Evolutionary conservation across 192 early-diverging fungal genomes (phyloP), one percentile per base, ranked within the genome.

Genomic region (Linnemannia schmuckeri): DNA sequence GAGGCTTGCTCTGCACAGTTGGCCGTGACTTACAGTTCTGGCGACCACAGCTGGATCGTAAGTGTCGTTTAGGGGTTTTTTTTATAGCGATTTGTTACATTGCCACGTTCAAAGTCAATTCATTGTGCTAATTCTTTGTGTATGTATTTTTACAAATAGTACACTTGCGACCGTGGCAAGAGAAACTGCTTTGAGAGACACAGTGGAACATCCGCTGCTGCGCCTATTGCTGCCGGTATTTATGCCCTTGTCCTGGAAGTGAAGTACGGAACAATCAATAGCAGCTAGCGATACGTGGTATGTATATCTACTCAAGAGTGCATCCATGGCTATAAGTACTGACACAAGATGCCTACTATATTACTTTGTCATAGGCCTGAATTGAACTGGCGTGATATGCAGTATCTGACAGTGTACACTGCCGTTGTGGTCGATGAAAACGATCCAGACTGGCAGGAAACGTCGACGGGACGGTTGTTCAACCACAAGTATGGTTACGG

Each of bases 401-500:
- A 99, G 89, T 94, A 96, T 71, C 88, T 99, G 41, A 92, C 94
- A 41, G 93, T 97, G 2, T 89, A 94, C 30, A 94, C 94, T 17
- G 95, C 96, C 0, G 78, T 97, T 6, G 94, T 96, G 7, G 88
- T 99, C 6, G 90, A 92, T 75, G 78, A 89, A 18, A 82, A 81
- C 57, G 96, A 97, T 82, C 46, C 88, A 9, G 94, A 92, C 68
- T 99, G 97, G 97, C 70, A 86, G 7, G 80, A 88, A 20, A 94
- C 94, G 2, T 92, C 94, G 4, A 85, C 90, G 3, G 94, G 95
- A 24, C 92, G 96, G 46, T 73, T 85, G 61, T 98, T 94, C 91
- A 97, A 95, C 79, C 96, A 98, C 92, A 96, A 96, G 63, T 99
- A 93, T 82, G 97, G 97, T 3, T 99, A 94, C 81, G 97, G 97